Evolutionary conservation across 345 rosid species (phyloP).

Genomic region (Populus pruinosa): DNA sequence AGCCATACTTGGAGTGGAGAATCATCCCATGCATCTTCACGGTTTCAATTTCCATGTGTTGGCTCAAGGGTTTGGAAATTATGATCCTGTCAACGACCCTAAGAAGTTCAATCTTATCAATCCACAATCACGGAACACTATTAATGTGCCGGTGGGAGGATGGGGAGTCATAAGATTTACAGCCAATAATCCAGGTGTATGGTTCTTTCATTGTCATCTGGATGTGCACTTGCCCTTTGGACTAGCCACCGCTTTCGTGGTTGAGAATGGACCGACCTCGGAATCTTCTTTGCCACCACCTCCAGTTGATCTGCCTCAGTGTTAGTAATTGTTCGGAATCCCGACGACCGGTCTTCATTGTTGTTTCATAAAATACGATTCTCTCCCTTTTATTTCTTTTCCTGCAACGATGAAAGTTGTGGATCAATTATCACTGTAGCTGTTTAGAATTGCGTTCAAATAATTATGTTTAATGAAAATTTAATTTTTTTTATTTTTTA

Average conservation of each 20-base stretch:
- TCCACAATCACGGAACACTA: constrained; percentile 68
- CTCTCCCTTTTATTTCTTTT: too few species aligned
- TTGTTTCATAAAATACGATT: too few species aligned
- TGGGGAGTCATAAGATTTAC: constrained; percentile 57
- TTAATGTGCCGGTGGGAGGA: constrained; percentile 54
- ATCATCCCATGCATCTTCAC: constrained; percentile 87
- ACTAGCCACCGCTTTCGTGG: constrained; percentile 19
- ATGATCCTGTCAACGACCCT: constrained; percentile 36
- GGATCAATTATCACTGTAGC: too few species aligned
- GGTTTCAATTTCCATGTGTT: constrained; percentile 75
- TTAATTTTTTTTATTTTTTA: too few species aligned
- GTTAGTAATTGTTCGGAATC: constrained; percentile 1
- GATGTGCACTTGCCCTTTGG: constrained; percentile 27
- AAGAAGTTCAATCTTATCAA: constrained; percentile 54
- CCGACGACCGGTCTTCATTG: not conserved
- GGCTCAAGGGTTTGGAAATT: constrained; percentile 93
- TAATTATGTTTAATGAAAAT: too few species aligned
- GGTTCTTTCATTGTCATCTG: constrained; percentile 33
- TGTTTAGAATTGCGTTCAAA: too few species aligned
- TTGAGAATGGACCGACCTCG: constrained; percentile 17
- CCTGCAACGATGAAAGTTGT: too few species aligned
- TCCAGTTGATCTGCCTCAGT: constrained; percentile 27
- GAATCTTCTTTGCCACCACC: constrained; percentile 28
- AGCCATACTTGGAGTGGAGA: constrained; percentile 52
- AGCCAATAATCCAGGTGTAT: constrained; percentile 72